Evolutionary conservation across 495 filamentous ascomycete species (phyloP).

Genomic region (Penicilliopsis zonata): DNA sequence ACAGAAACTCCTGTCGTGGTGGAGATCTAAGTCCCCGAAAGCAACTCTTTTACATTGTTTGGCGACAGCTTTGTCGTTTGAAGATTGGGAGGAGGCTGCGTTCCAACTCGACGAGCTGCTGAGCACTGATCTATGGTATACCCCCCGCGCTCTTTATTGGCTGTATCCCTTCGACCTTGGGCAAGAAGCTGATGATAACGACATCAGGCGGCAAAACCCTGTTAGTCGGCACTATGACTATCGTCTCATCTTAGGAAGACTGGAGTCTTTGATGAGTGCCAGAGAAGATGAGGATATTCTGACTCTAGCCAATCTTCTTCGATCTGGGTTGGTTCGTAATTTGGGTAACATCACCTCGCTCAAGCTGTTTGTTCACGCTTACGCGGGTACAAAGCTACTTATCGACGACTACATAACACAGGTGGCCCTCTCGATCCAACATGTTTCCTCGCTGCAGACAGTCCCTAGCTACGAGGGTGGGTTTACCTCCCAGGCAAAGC

Average conservation of each 20-base stretch:
- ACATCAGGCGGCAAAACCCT: constrained; percentile 61
- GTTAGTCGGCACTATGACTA: constrained; percentile 81
- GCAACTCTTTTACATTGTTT: constrained; percentile 29
- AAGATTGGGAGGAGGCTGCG: constrained; percentile 76
- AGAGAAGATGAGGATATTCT: constrained; percentile 68
- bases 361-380: constrained; percentile 74
- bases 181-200: not conserved
- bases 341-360: constrained; percentile 79
- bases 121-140: constrained; percentile 70
- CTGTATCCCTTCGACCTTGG: not conserved
- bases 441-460: constrained; percentile 63
- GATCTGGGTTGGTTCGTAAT: constrained; percentile 80
- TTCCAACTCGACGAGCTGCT: constrained; percentile 67
- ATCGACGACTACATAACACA: constrained; percentile 88
- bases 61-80: constrained; percentile 52
- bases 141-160: constrained; percentile 1
- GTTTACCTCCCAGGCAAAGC: constrained; percentile 72
- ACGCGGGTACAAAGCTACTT: constrained; percentile 78
- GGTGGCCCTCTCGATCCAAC: constrained; percentile 65
- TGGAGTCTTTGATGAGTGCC: constrained; percentile 58
- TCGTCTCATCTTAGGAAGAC: constrained; percentile 66
- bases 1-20: constrained; percentile 28
- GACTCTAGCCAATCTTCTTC: constrained; percentile 64
- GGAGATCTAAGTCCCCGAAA: constrained; percentile 25
- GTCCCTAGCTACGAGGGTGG: constrained; percentile 38